Evolutionary conservation across 2,329 filamentous ascomycete species (phyloP), one percentile per base, ranked within the genome.

Genomic region (Trichoderma atrobrunneum): DNA sequence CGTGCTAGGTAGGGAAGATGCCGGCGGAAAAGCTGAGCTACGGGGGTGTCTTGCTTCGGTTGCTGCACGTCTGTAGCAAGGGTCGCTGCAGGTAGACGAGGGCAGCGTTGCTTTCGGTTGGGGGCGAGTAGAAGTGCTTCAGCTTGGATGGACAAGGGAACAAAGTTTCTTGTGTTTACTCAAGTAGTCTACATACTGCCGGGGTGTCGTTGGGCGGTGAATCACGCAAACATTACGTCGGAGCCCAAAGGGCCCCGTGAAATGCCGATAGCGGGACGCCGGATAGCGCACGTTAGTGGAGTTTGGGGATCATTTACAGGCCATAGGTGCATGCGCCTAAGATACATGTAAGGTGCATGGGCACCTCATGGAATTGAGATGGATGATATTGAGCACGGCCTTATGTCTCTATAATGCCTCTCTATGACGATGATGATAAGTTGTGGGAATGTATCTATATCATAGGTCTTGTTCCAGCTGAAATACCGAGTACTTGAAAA

Each of bases 181-280:
- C 32, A 21, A 48, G n/a, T 51, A 21, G 43, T 12, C 54, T 26
- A 21, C 18, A 48, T 63, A 63, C 68, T 71, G 68, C 59, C 68
- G 59, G 68, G 68, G 30, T 16, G 60, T 32, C 12, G 39, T 30
- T 71, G 69, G 62, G 60, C 60, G 69, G 69, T 72, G 70, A 72
- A 72, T 72, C 70, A 72, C 70, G 70, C 70, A 72, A 72, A 39
- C 70, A 72, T 72, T 65, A 72, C 63, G 62, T 71, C 68, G 68
- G 60, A 57, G 43, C 59, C 68, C 67, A 54, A 70, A 54, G 26
- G 12, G 18, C 66, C 57, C 57, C 48, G 57, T 43, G 48, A 30
- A 32, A 60, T 57, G 69, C 48, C 68, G 59, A 56, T 71, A 71
- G 68, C 61, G 57, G 59, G 56, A 43, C 60, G 24, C 36, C 56